Percentiles rank a stretch among this genome's conserved stretches.
Evolutionary conservation across 2,329 filamentous ascomycete genomes (phyloP).

Genomic region (Penicillium corylophilum): DNA sequence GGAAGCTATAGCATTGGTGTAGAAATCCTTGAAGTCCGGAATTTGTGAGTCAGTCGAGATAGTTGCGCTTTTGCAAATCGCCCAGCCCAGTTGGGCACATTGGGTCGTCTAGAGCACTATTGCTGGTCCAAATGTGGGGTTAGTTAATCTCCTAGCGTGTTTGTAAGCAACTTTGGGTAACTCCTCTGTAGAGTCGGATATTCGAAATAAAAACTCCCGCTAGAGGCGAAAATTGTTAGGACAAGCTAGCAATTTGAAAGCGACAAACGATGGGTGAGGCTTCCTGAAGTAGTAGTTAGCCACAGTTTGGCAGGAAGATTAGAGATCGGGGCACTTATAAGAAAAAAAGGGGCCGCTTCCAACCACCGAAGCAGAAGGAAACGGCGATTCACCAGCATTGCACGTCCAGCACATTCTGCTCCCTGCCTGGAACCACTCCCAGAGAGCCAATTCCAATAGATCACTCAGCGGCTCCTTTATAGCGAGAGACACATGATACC

Average conservation of each 20-base stretch:
- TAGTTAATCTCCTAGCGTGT: neutral
- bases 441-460: constrained; percentile 7
- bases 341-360: constrained; percentile 35
- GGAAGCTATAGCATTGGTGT: neutral
- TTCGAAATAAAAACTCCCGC: no score
- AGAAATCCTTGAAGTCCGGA: neutral
- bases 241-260: neutral
- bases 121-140: neutral
- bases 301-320: constrained; percentile 2
- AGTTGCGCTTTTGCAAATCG: neutral
- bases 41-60: neutral
- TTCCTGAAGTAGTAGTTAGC: constrained; percentile 32
- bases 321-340: constrained; percentile 37
- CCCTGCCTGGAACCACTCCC: constrained; percentile 3
- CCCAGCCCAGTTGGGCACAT: neutral
- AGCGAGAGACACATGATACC: constrained; percentile 10
- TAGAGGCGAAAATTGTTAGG: no score
- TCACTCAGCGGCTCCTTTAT: constrained; percentile 9
- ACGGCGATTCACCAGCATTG: constrained; percentile 26
- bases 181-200: no score
- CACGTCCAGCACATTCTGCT: constrained; percentile 16
- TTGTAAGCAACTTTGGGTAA: no score
- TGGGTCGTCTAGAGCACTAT: neutral
- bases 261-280: neutral
- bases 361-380: constrained; percentile 22